A percentile compares a stretch with the other conserved stretches of the same genome.
Evolutionary conservation across 73 alveolate genomes (phyloP).

Genomic region (Uronychia setigera): DNA sequence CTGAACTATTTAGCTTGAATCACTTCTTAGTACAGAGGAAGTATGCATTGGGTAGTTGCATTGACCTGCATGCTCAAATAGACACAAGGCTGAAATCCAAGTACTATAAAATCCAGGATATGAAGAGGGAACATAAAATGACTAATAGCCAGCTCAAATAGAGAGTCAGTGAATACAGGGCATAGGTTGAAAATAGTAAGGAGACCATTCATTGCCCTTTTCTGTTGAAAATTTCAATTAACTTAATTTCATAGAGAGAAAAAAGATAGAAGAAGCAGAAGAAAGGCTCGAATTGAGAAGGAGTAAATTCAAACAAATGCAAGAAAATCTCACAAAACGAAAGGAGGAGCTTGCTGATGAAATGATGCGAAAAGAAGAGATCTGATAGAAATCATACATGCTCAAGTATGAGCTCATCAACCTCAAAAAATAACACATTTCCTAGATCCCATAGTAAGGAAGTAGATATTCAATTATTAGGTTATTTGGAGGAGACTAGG

Average conservation of each 20-base stretch:
- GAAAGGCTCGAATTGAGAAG: neutral
- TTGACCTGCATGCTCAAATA: neutral
- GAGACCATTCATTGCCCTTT: no score
- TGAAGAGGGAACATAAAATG: neutral
- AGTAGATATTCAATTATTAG: neutral
- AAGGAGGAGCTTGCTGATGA: neutral
- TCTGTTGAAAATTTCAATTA: no score
- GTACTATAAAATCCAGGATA: neutral
- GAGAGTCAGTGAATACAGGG: neutral
- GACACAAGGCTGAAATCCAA: neutral
- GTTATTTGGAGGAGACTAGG: neutral
- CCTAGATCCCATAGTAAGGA: no score
- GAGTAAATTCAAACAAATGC: neutral
- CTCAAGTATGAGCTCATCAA: neutral
- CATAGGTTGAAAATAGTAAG: neutral
- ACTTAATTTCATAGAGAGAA: neutral
- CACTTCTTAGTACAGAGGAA: neutral
- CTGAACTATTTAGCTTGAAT: no score
- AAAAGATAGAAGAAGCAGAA: neutral
- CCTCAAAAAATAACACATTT: neutral
- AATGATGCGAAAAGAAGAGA: neutral
- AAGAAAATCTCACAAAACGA: neutral
- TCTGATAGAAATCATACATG: neutral
- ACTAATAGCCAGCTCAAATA: neutral
- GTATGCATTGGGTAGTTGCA: neutral